A percentile compares a stretch with the other conserved stretches of the same genome.
Conservation (phyloP, 2,329 filamentous ascomycete genomes). For the Aspergillus sp. region DNA sequence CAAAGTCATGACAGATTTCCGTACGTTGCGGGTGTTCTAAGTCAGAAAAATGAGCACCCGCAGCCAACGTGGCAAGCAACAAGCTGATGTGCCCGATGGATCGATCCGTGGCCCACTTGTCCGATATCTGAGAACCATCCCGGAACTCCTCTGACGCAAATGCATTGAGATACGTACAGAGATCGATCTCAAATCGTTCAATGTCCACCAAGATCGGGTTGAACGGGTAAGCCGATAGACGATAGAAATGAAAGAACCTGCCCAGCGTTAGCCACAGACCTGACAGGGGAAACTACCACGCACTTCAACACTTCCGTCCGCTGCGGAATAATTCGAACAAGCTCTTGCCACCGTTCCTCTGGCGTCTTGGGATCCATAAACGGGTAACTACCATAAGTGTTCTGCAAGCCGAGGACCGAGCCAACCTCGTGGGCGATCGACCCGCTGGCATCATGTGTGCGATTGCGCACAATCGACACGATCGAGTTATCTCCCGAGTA, state of each 20-base stretch:
- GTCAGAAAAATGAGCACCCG: constrained; percentile 33
- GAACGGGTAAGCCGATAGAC: constrained; percentile 28
- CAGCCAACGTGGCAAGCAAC: constrained; percentile 29
- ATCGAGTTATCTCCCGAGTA: constrained; percentile 34
- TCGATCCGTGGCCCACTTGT: constrained; percentile 24
- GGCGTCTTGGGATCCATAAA: constrained; percentile 30
- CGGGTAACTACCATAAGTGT: constrained; percentile 30
- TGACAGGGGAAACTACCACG: neutral
- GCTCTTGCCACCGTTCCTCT: constrained; percentile 24
- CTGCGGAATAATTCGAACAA: constrained; percentile 25
- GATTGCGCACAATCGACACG: constrained; percentile 27
- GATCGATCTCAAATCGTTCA: constrained; percentile 29
- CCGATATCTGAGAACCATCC: constrained; percentile 17
- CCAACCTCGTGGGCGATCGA: constrained; percentile 27
- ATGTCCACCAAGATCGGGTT: constrained; percentile 33
- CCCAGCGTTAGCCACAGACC: neutral
- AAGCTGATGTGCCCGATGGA: constrained; percentile 31
- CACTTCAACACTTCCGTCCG: constrained; percentile 28
- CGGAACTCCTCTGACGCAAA: constrained; percentile 24
- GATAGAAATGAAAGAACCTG: constrained; percentile 35
- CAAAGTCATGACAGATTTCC: constrained; percentile 26
- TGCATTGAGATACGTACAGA: constrained; percentile 30
- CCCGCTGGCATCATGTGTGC: constrained; percentile 25
- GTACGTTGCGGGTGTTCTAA: constrained; percentile 26
- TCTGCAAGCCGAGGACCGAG: constrained; percentile 32